These are phyloP conservation scores for Mucor mucedo DNA, from an alignment of 371 early-diverging fungal species.

Conservation along the genomic window DNA sequence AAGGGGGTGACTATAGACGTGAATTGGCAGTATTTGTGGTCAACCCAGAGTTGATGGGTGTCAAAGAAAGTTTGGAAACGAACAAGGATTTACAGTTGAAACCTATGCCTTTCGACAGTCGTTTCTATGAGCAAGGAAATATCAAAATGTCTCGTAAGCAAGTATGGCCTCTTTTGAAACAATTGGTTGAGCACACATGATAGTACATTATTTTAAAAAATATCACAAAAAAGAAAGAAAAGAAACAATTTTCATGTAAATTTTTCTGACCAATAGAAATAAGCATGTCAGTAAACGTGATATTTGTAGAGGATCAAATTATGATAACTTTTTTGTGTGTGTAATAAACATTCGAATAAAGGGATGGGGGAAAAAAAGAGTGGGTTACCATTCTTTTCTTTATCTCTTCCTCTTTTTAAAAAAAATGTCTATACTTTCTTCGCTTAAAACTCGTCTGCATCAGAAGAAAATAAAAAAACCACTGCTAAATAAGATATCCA, in stretches of 20 bases:
- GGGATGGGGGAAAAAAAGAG: not conserved
- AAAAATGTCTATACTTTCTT: slow-evolving; percentile 9
- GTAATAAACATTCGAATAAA: not conserved
- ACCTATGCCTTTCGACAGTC: not conserved
- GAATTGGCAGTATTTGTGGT: slow-evolving; percentile 62
- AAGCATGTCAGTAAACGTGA: slow-evolving; percentile 12
- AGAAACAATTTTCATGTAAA: not conserved
- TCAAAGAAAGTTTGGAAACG: slow-evolving; percentile 37
- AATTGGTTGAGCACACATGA: slow-evolving; percentile 11
- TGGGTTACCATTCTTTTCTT: not conserved
- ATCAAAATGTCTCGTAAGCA: slow-evolving; percentile 70
- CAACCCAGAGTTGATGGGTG: slow-evolving; percentile 21
- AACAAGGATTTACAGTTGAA: slow-evolving; percentile 5
- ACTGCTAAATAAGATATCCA: slow-evolving; percentile 1
- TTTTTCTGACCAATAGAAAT: slow-evolving; percentile 9
- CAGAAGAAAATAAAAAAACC: not conserved
- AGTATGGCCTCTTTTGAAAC: slow-evolving; percentile 60
- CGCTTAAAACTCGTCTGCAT: slow-evolving; percentile 4
- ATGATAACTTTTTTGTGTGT: not conserved
- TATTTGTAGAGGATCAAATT: slow-evolving; percentile 9
- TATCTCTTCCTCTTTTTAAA: slow-evolving; percentile 1
- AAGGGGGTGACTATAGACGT: slow-evolving; percentile 58
- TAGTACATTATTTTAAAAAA: not conserved
- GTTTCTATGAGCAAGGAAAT: slow-evolving; percentile 58
- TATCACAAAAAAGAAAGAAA: not conserved